Percentiles rank a stretch among this genome's conserved stretches.
These are phyloP conservation scores for Serendipita sp. DNA, from an alignment of 768 basidiomycete genomes.

Conservation along the genomic window DNA sequence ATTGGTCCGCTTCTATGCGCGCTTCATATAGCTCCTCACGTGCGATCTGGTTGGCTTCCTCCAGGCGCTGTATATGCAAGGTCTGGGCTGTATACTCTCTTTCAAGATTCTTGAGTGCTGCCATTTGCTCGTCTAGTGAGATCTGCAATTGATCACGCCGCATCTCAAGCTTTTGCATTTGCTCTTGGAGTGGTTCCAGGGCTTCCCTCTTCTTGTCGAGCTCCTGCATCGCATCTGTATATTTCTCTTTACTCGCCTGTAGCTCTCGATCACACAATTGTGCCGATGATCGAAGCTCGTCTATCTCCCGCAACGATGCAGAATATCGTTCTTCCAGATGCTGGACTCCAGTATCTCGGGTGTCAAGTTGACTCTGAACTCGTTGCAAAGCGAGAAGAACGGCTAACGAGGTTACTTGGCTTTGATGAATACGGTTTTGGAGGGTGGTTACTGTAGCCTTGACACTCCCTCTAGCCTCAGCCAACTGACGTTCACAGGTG, in stretches of 20 bases:
- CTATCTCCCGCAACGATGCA: not conserved
- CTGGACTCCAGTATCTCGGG: not conserved
- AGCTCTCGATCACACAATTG: not conserved
- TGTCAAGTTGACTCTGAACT: not conserved
- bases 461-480: not conserved
- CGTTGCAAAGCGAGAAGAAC: not conserved
- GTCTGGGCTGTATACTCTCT: not conserved
- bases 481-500: not conserved
- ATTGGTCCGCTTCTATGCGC: slow-evolving; percentile 29
- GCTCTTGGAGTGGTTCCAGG: not conserved
- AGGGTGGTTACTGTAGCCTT: not conserved
- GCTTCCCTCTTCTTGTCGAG: not conserved
- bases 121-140: not conserved
- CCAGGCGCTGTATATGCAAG: not conserved
- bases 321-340: not conserved
- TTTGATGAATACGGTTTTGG: not conserved
- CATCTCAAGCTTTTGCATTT: not conserved
- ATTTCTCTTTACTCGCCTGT: too few relatives aligned
- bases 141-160: not conserved
- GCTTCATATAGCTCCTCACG: slow-evolving; percentile 40
- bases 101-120: not conserved
- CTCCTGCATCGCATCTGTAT: not conserved
- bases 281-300: not conserved
- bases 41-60: not conserved
- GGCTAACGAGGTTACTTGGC: not conserved